Percentiles rank a stretch among this genome's conserved stretches.
These are phyloP conservation scores for Madurella mycetomatis DNA, from an alignment of 2,329 filamentous ascomycete species.

Conservation along the genomic window DNA sequence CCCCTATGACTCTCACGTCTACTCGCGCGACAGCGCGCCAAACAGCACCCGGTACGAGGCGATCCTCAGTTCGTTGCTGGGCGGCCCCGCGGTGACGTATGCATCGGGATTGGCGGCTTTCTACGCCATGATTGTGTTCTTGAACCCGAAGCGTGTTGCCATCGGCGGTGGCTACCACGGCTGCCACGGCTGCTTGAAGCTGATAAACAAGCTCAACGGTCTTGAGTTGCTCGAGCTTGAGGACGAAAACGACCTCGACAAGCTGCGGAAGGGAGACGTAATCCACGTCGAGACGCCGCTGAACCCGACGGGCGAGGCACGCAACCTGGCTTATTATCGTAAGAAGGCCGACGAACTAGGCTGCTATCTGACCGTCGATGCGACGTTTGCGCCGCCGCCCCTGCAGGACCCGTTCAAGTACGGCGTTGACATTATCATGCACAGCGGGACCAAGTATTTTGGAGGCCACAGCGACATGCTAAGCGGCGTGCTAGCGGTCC, in stretches of 20 bases:
- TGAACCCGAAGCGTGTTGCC: constrained; percentile 77
- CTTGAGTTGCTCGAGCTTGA: constrained; percentile 69
- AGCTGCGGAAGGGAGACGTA: constrained; percentile 72
- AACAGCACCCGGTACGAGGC: constrained; percentile 83
- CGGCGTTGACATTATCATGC: constrained; percentile 85
- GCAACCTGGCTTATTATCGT: constrained; percentile 67
- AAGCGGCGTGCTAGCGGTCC: constrained; percentile 73
- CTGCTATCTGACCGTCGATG: constrained; percentile 77
- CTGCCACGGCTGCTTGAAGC: constrained; percentile 75
- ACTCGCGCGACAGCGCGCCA: constrained; percentile 75
- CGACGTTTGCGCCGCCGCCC: constrained; percentile 88
- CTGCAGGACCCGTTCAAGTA: constrained; percentile 78
- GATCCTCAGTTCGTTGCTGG: constrained; percentile 69
- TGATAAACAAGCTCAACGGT: constrained; percentile 72
- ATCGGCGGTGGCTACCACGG: constrained; percentile 89
- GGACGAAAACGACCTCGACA: constrained; percentile 38
- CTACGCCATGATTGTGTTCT: constrained; percentile 76
- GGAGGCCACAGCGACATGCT: constrained; percentile 93
- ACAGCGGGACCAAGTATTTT: constrained; percentile 92
- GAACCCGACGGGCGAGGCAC: constrained; percentile 83
- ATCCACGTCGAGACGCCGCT: constrained; percentile 91
- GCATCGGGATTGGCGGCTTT: constrained; percentile 81
- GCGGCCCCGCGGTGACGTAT: constrained; percentile 70
- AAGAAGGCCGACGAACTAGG: constrained; percentile 66
- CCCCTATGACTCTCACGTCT: constrained; percentile 64